These are phyloP conservation scores for Gymnopus androsaceus DNA, from an alignment of 1,284 basidiomycete genomes.

Conservation along the genomic window DNA sequence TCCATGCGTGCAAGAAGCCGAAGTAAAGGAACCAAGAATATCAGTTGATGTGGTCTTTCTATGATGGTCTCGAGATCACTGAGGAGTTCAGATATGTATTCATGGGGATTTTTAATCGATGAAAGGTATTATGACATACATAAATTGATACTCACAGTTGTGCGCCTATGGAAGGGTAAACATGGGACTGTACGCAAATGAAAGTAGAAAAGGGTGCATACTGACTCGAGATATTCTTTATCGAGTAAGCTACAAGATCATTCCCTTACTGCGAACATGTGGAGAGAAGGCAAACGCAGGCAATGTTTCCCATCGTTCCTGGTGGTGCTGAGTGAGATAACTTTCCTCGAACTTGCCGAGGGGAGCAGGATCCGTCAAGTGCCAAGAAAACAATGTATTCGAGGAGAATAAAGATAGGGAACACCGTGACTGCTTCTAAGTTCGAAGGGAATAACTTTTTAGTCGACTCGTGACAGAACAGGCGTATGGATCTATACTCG, in stretches of 20 bases:
- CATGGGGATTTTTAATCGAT: not conserved
- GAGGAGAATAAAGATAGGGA: too few species aligned
- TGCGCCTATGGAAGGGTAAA: too few species aligned
- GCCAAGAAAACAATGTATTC: slow-evolving; percentile 1
- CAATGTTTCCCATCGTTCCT: slow-evolving; percentile 12
- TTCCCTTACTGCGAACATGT: not conserved
- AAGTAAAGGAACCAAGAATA: not conserved
- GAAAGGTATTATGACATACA: not conserved
- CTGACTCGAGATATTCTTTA: not conserved
- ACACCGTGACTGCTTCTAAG: too few species aligned
- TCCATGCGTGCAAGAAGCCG: slow-evolving; percentile 9
- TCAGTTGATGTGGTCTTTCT: slow-evolving; percentile 6
- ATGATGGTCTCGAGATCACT: not conserved
- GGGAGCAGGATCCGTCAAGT: not conserved
- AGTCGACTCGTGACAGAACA: not conserved
- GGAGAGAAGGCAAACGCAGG: slow-evolving; percentile 1
- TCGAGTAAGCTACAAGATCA: not conserved
- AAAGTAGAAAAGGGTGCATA: not conserved
- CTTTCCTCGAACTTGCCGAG: not conserved
- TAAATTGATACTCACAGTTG: not conserved
- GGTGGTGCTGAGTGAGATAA: not conserved
- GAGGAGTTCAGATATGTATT: too few species aligned
- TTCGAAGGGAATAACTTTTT: too few species aligned
- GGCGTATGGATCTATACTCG: not conserved
- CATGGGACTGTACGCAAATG: too few species aligned